A percentile compares a stretch with the other conserved stretches of the same genome.
Conservation (phyloP, 768 basidiomycete species). For the Chalciporus sphaerocephalus region DNA sequence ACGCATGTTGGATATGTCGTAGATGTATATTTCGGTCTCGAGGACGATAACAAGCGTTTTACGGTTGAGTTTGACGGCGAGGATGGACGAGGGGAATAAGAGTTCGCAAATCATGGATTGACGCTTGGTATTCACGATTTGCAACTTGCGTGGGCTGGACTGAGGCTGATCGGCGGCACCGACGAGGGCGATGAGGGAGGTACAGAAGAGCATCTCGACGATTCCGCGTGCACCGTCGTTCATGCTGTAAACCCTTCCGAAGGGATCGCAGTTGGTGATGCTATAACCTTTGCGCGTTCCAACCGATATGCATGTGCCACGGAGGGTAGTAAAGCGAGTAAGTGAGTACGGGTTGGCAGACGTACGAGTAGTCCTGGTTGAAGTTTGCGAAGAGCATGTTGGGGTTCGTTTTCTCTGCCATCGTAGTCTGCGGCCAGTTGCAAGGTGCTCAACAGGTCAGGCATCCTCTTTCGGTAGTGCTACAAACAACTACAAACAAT, state of each 20-base stretch:
- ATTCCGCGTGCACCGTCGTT: constrained; percentile 94
- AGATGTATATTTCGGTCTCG: constrained; percentile 97
- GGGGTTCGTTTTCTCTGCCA: constrained; percentile 39
- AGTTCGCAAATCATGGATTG: constrained; percentile 99
- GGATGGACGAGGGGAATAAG: constrained; percentile 92
- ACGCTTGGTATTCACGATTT: constrained; percentile 99
- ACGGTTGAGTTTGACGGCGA: constrained; percentile 96
- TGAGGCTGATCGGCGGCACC: constrained; percentile 91
- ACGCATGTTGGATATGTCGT: constrained; percentile 98
- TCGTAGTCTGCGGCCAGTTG: constrained; percentile 17
- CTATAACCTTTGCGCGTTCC: constrained; percentile 95
- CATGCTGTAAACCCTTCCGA: constrained; percentile 91
- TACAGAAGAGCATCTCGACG: constrained; percentile 99
- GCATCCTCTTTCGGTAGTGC: constrained; percentile 8
- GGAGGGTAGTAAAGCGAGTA: constrained; percentile 4
- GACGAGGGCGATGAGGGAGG: constrained; percentile 93
- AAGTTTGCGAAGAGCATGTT: constrained; percentile 87
- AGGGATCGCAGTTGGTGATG: constrained; percentile 98
- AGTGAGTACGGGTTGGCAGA: neutral
- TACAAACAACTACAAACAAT: constrained; percentile 18
- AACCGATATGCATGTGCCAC: constrained; percentile 77
- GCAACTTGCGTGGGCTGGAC: constrained; percentile 87
- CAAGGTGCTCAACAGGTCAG: neutral
- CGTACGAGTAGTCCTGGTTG: constrained; percentile 96
- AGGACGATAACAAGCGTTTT: constrained; percentile 95